phyloP scores from a whole-genome alignment of 352 stramenopile species.

The Phytophthora uliginosa region DNA sequence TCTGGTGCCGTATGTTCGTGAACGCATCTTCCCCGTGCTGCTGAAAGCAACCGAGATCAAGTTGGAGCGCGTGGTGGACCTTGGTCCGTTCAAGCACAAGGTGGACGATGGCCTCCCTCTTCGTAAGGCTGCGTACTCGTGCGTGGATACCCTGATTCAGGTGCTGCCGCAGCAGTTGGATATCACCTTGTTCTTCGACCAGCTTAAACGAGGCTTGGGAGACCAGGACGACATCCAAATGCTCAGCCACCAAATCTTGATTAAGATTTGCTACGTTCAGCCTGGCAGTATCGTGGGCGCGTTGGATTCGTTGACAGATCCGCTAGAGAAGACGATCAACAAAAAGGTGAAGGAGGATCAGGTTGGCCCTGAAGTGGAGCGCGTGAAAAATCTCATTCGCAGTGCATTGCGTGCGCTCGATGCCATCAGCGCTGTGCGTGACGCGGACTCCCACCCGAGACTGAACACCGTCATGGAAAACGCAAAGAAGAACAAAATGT shows the following conservation, averaged over 20 bases:
- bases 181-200: slow-evolving; percentile 93
- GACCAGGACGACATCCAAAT: slow-evolving; percentile 98
- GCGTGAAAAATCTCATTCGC: slow-evolving; percentile 97
- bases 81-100: slow-evolving; percentile 99
- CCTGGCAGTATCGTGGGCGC: slow-evolving; percentile 86
- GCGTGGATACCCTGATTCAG: slow-evolving; percentile 97
- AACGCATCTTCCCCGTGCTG: slow-evolving; percentile 93
- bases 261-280: slow-evolving; percentile 93
- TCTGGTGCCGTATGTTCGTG: slow-evolving; percentile 80
- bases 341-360: slow-evolving; percentile 97
- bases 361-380: slow-evolving; percentile 96
- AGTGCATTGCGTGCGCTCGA: slow-evolving; percentile 93
- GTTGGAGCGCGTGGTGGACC: slow-evolving; percentile 97
- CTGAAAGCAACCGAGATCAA: slow-evolving; percentile 94
- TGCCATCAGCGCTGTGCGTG: slow-evolving; percentile 75
- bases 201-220: slow-evolving; percentile 92
- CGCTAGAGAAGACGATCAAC: slow-evolving; percentile 96
- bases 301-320: slow-evolving; percentile 92
- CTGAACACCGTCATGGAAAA: slow-evolving; percentile 70
- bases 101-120: slow-evolving; percentile 92
- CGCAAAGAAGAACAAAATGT: slow-evolving; percentile 75
- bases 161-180: slow-evolving; percentile 94
- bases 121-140: slow-evolving; percentile 94
- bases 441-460: slow-evolving; percentile 81
- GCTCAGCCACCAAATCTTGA: slow-evolving; percentile 97